These are phyloP conservation scores for Hyphopichia homilentoma DNA, from an alignment of 805 yeast species.

Conservation along the genomic window DNA sequence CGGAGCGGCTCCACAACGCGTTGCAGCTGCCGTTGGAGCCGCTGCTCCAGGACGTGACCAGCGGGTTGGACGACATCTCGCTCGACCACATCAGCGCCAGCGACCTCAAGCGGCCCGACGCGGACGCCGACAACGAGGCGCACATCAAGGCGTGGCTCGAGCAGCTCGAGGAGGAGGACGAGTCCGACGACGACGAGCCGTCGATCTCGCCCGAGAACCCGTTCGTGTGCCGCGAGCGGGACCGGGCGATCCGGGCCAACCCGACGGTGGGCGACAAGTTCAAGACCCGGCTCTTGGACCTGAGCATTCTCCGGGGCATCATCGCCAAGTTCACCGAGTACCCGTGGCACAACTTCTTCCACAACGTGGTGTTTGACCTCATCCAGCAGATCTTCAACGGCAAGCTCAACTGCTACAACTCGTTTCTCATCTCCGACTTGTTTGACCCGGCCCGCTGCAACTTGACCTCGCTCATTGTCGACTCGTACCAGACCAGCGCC, in stretches of 20 bases:
- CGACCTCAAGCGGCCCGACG: constrained; percentile 7
- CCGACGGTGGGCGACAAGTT: constrained; percentile 85
- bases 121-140: constrained; percentile 23
- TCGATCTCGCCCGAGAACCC: constrained; percentile 41
- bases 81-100: constrained; percentile 23
- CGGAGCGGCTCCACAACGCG: constrained; percentile 43
- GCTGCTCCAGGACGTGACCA: constrained; percentile 28
- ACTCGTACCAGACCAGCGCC: constrained; percentile 16
- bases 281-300: constrained; percentile 78
- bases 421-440: constrained; percentile 35
- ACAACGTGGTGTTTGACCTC: constrained; percentile 94
- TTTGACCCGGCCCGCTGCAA: constrained; percentile 17
- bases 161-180: constrained; percentile 26
- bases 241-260: constrained; percentile 36
- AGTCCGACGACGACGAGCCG: constrained; percentile 44
- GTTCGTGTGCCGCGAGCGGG: constrained; percentile 36
- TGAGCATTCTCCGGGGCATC: constrained; percentile 63
- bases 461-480: constrained; percentile 25
- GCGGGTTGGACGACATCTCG: constrained; percentile 34
- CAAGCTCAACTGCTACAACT: constrained; percentile 83
- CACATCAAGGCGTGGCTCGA: constrained; percentile 20
- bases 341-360: constrained; percentile 97
- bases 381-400: constrained; percentile 94
- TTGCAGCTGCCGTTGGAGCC: constrained; percentile 25
- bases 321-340: constrained; percentile 71